Conservation (phyloP, 495 filamentous ascomycete genomes). For the Hypomontagnella monticulosa region DNA sequence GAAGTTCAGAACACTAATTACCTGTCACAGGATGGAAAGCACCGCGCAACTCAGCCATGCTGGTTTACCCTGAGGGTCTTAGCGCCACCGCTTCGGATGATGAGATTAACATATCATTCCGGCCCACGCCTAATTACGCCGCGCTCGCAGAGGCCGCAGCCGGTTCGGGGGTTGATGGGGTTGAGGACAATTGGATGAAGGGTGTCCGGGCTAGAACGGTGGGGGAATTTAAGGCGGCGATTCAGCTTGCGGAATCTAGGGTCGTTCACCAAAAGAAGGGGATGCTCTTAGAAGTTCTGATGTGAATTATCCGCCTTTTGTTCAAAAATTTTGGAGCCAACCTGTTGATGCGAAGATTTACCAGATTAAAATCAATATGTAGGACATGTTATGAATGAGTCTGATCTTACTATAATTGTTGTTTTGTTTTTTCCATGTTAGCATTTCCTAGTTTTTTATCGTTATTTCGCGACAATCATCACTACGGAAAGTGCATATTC, state of each 20-base stretch:
- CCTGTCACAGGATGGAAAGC: slow-evolving; percentile 47
- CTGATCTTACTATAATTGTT: no score
- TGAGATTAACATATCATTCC: slow-evolving; percentile 41
- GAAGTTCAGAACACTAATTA: no score
- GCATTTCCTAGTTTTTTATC: no score
- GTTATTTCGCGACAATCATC: no score
- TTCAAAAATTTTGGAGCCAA: no score
- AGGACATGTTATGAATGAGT: no score
- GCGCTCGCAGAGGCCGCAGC: slow-evolving; percentile 38
- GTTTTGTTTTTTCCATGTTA: no score
- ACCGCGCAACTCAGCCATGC: slow-evolving; percentile 42
- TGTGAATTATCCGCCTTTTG: no score
- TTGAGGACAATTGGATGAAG: slow-evolving; percentile 25
- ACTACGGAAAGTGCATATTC: no score
- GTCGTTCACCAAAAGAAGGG: slow-evolving; percentile 26
- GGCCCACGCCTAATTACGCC: slow-evolving; percentile 35
- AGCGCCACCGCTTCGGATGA: slow-evolving; percentile 33
- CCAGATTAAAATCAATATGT: no score
- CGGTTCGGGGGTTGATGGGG: slow-evolving; percentile 26
- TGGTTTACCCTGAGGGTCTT: slow-evolving; percentile 47
- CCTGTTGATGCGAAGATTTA: no score
- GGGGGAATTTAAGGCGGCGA: slow-evolving; percentile 26
- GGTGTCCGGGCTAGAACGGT: slow-evolving; percentile 33
- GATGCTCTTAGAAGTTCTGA: slow-evolving; percentile 39
- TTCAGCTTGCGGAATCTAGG: slow-evolving; percentile 8